phyloP scores from a whole-genome alignment of 164 flowering plant species.

The Stephania cephalantha region DNA sequence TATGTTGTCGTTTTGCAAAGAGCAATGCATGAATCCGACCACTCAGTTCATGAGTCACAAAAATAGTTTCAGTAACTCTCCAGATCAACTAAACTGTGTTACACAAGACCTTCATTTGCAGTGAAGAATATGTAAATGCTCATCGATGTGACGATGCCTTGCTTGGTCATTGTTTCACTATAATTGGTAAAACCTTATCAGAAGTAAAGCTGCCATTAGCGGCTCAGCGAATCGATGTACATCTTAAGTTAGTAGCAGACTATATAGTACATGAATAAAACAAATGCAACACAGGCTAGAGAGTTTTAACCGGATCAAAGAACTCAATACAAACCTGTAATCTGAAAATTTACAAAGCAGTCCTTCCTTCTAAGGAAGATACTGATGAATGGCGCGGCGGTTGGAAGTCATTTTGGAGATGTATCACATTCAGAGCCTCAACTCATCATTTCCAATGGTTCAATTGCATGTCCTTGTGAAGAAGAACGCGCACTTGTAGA shows the following conservation, averaged over 20 bases:
- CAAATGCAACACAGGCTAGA: neutral
- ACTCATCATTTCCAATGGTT: neutral
- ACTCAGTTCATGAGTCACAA: no score
- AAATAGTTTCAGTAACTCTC: no score
- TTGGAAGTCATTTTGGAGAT: neutral
- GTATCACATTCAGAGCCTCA: neutral
- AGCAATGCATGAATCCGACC: no score
- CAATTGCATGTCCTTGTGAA: constrained; percentile 9
- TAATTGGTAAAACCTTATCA: no score
- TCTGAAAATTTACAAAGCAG: constrained; percentile 2
- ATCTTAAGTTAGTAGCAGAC: neutral
- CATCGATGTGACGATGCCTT: no score
- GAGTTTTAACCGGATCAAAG: neutral
- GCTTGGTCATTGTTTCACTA: no score
- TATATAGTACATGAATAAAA: neutral
- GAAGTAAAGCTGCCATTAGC: no score
- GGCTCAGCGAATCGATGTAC: neutral
- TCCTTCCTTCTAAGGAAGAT: neutral
- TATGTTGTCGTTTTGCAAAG: no score
- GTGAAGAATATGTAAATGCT: no score
- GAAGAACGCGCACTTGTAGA: constrained; percentile 7
- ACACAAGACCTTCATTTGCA: no score
- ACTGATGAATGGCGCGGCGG: neutral
- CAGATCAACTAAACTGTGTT: no score
- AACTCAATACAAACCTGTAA: neutral